Evolutionary conservation across 768 basidiomycete species (phyloP).

Genomic region (Xerocomus spinulosus): DNA sequence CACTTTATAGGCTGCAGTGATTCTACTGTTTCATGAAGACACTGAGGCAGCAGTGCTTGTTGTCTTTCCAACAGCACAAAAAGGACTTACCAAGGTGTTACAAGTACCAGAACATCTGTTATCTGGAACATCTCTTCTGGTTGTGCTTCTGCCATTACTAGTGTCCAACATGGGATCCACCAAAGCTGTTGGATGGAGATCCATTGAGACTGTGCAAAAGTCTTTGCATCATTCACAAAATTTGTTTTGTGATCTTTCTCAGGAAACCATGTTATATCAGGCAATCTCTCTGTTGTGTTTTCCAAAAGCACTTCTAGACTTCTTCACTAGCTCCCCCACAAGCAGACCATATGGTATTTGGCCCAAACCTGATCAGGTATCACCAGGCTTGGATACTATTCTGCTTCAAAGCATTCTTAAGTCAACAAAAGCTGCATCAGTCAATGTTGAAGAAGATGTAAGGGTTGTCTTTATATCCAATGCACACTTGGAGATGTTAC

Average conservation of each 20-base stretch:
- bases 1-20: constrained; percentile 42
- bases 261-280: constrained; percentile 20
- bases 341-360: constrained; percentile 48
- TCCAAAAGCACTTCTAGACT: constrained; percentile 45
- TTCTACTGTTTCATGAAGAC: constrained; percentile 45
- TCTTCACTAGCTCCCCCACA: constrained; percentile 33
- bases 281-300: constrained; percentile 39
- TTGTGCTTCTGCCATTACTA: constrained; percentile 24
- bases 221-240: neutral
- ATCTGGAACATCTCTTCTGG: constrained; percentile 18
- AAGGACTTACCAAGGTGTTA: constrained; percentile 35
- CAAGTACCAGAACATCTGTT: constrained; percentile 36
- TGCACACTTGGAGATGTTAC: constrained; percentile 46
- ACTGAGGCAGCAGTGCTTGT: constrained; percentile 49
- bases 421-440: constrained; percentile 38
- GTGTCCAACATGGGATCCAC: constrained; percentile 12
- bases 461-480: constrained; percentile 65
- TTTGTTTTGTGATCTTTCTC: neutral
- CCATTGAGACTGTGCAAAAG: constrained; percentile 8
- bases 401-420: constrained; percentile 43
- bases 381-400: constrained; percentile 39
- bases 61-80: constrained; percentile 44
- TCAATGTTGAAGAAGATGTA: constrained; percentile 36
- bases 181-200: constrained; percentile 15
- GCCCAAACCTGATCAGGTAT: constrained; percentile 30